Base-by-base conservation (phyloP, 1,139 yeast genomes). In the Petasospora rhodanensis region DNA sequence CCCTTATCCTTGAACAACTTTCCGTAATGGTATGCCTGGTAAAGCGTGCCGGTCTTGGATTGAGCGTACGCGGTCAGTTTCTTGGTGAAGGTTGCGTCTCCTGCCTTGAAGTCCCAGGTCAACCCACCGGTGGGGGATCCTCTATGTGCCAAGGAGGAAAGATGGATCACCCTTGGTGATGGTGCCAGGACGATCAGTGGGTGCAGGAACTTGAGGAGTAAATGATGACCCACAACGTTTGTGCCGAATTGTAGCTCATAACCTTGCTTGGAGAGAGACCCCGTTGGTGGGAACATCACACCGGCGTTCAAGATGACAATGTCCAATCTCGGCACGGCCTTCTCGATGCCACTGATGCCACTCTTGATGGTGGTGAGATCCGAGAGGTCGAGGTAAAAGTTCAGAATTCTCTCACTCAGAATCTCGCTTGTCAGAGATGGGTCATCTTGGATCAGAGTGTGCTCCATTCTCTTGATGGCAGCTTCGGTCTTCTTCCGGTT, bases 301-400 rank as follows among this genome's bases (percentile, higher is more conserved):
- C 79, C 76, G 1, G 78, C 78, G 54, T 73, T 71, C 43, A 70
- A 70, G 26, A 72, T 61, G 13, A 68, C 58, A 13, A 70, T 57
- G 41, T 70, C 70, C 18, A 72, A 41, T 11, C 61, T 47, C 4
- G 48, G 36, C 26, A 47, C 4, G 48, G 36, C 26, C 52, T 47
- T 46, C 23, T 40, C 45, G 31, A 71, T 52, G 22, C 58, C 49
- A 7, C 51, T 46, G 14, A 59, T 66, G 2, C 66, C 72, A 2
- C 63, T 59, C 40, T 60, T 64, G 29, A 73, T 56, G 1, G 68
- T 58, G 7, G 60, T 46, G 37, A 75, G 58, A 45, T 73, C 77
- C 21, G 61, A 47, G 32, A 68, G 62, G 44, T 75, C 79, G 21
- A 65, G 55, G 32, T 44, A 54, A 14, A 61, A 47, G 2, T 40